phyloP scores from a whole-genome alignment of 2,329 filamentous ascomycete genomes.

The Plenodomus tracheiphilus region DNA sequence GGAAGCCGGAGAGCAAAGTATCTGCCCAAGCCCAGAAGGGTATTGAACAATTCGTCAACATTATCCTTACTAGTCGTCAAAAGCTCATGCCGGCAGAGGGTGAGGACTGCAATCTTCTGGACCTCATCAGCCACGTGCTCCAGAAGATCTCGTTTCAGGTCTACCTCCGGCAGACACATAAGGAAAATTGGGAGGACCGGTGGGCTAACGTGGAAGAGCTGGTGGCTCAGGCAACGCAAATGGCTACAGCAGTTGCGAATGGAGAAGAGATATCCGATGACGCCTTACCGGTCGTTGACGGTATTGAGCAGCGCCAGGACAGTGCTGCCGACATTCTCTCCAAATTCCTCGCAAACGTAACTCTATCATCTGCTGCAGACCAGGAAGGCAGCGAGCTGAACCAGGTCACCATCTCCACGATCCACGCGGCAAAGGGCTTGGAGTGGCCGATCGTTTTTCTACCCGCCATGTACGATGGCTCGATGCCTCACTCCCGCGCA shows the following conservation, averaged over 20 bases:
- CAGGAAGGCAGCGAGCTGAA: conserved; percentile 60
- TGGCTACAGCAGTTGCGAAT: conserved; percentile 54
- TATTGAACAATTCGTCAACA: conserved; percentile 60
- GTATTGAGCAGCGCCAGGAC: conserved; percentile 63
- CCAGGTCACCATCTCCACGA: conserved; percentile 88
- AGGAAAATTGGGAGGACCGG: conserved; percentile 66
- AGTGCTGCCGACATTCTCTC: conserved; percentile 68
- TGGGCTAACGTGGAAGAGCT: conserved; percentile 92
- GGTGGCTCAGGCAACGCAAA: conserved; percentile 76
- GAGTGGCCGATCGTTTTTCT: conserved; percentile 97
- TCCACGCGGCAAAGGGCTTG: conserved; percentile 92
- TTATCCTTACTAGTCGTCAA: conserved; percentile 61
- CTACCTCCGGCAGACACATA: conserved; percentile 72
- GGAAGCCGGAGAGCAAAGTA: conserved; percentile 57
- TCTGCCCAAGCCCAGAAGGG: conserved; percentile 60
- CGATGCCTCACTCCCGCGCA: conserved; percentile 83
- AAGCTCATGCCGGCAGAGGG: conserved; percentile 55
- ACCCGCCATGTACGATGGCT: conserved; percentile 85
- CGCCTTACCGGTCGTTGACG: conserved; percentile 68
- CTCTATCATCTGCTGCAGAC: conserved; percentile 71
- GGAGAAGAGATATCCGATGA: conserved; percentile 50
- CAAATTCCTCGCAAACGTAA: conserved; percentile 85
- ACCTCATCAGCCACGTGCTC: conserved; percentile 61
- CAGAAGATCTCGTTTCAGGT: conserved; percentile 71
- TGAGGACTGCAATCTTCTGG: conserved; percentile 43